A percentile compares a stretch with the other conserved stretches of the same genome.
These are phyloP conservation scores for Euphorbia celastroides DNA, from an alignment of 441 rosid species.

Conservation along the genomic window DNA sequence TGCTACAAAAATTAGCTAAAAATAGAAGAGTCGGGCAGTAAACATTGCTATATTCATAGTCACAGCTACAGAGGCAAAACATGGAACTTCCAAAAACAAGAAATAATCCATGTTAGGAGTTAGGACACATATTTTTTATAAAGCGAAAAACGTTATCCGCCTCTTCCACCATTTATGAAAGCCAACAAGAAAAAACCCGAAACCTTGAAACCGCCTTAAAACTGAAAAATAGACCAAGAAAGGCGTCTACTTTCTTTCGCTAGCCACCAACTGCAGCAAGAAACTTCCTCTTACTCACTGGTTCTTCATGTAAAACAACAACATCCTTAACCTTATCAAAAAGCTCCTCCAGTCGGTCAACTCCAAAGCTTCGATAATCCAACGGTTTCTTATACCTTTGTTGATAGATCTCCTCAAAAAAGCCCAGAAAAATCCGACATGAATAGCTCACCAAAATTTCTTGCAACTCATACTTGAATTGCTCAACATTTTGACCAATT, in stretches of 20 bases:
- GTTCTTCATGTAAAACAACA: slow-evolving; percentile 66
- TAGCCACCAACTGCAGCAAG: slow-evolving; percentile 47
- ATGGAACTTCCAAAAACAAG: slow-evolving; percentile 30
- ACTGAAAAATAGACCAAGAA: slow-evolving; percentile 10
- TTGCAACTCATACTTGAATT: slow-evolving; percentile 76
- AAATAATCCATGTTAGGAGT: slow-evolving; percentile 34
- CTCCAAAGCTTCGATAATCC: slow-evolving; percentile 51
- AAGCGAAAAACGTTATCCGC: slow-evolving; percentile 22
- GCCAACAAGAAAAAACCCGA: slow-evolving; percentile 15
- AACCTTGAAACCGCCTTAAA: no score
- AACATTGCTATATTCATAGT: slow-evolving; percentile 23
- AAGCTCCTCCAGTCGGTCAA: slow-evolving; percentile 69
- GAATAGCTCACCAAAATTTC: slow-evolving; percentile 88
- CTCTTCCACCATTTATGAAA: slow-evolving; percentile 21
- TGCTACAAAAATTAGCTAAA: not conserved
- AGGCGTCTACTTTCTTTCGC: slow-evolving; percentile 16
- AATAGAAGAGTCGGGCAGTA: not conserved
- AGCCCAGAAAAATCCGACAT: slow-evolving; percentile 56
- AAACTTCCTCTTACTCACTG: slow-evolving; percentile 55
- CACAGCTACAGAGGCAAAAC: slow-evolving; percentile 19
- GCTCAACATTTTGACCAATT: slow-evolving; percentile 35
- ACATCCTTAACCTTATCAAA: slow-evolving; percentile 62
- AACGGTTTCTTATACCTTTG: slow-evolving; percentile 72
- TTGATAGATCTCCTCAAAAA: slow-evolving; percentile 73
- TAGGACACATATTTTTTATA: slow-evolving; percentile 23